phyloP scores from a whole-genome alignment of 169 alveolate genomes.

The Besnoitia besnoiti region DNA sequence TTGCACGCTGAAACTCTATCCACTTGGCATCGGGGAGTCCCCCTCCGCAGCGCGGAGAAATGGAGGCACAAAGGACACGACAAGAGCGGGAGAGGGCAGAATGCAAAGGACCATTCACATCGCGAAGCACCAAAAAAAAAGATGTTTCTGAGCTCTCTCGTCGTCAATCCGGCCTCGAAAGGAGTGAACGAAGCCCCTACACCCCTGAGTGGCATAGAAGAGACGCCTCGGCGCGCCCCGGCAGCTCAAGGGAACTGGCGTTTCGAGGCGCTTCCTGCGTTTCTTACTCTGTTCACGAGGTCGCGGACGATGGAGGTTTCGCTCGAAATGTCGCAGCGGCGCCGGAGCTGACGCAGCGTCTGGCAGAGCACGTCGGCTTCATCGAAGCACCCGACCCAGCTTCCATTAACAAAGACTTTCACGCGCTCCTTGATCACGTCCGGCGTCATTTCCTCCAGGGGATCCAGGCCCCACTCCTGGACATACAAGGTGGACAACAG shows the following conservation, averaged over 20 bases:
- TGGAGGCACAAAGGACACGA: not conserved
- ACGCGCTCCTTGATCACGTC: slow-evolving; percentile 78
- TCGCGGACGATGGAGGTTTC: slow-evolving; percentile 97
- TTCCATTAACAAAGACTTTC: slow-evolving; percentile 84
- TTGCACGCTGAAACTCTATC: no score
- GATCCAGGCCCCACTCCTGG: slow-evolving; percentile 83
- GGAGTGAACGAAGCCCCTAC: no score
- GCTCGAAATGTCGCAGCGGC: slow-evolving; percentile 92
- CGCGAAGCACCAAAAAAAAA: no score
- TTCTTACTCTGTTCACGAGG: slow-evolving; percentile 80
- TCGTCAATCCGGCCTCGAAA: no score
- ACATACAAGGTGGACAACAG: not conserved
- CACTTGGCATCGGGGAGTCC: no score
- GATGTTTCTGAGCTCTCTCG: no score
- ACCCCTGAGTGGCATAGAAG: no score
- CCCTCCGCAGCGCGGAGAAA: not conserved
- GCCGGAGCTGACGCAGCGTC: slow-evolving; percentile 87
- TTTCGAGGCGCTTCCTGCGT: no score
- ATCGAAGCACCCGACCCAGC: slow-evolving; percentile 92
- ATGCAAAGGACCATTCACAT: not conserved
- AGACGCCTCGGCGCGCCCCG: no score
- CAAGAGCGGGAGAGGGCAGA: not conserved
- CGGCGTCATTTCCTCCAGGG: slow-evolving; percentile 68
- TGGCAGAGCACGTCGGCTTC: slow-evolving; percentile 91
- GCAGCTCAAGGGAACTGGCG: no score